Evolutionary conservation across 169 alveolate genomes (phyloP), one percentile per base, ranked within the genome.

Genomic region (Cryptosporidium andersoni): DNA sequence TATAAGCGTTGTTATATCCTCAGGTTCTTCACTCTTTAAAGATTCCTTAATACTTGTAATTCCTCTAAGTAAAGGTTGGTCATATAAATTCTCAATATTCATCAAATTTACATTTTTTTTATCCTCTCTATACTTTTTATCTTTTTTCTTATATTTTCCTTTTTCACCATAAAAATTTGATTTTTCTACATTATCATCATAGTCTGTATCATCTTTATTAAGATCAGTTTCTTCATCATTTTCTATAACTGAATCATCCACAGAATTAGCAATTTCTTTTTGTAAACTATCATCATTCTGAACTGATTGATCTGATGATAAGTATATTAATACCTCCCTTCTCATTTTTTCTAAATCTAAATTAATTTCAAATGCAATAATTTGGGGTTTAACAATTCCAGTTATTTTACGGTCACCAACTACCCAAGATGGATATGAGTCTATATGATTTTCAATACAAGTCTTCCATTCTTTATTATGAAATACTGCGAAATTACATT

Each of bases 401-500:
- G 85, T 58, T 11, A 74, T 74, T 4, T 66, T 74, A 36, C 60
- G 55, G 36, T 74, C 85, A n/a, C 85, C 85, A 56, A 74, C 60
- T n/a, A 74, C 37, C 85, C 85, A 74, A 34, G 85, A 47, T 42
- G 85, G 85, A 49, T 74, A 74, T 34, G 58, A 36, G 11, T 66
- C 47, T 39, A 74, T 48, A n/a, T 74, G 42, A 8, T 74, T 68
- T 43, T 74, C 85, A 34, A 74, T 47, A 60, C 85, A 74, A 8
- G 11, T 74, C 47, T 14, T 42, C 85, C 85, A 74, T 0, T 25
- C 25, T 49, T 64, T 55, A 42, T 48, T 74, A 8, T 53, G 55
- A 43, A 58, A 58, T 58, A 25, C 47, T 43, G 55, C 58, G 40
- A 56, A 74, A 45, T 45, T 62, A 52, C 85, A 74, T 45, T 74